Base-by-base conservation (phyloP, 1,139 yeast species). In the Geotrichum klebahnii region DNA sequence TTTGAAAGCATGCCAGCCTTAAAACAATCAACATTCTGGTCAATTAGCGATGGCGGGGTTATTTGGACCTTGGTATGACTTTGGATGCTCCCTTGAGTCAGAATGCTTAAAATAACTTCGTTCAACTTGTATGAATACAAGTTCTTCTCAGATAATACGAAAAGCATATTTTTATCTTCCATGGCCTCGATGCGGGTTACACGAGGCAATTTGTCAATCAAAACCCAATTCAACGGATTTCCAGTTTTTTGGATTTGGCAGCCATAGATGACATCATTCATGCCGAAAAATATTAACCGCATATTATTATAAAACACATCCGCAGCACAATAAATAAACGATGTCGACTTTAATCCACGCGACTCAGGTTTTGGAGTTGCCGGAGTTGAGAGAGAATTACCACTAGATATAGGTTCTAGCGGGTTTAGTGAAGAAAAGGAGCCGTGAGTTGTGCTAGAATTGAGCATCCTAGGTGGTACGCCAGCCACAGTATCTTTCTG, bases 101-200 rank as follows among this genome's bases (percentile, higher is more conserved):
- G 22, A 12, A 44, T n/a, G 6, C 33, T 31, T 22, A 45, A 10
- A 9, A 50, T 22, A 16, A 50, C 36, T 23, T 50, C 52, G 22
- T 50, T 50, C 16, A 50, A 39, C 31, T 50, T 50, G 43, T 24
- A 50, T 16, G 31, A 19, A 14, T 14, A 36, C 5, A 50, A 33
- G 6, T 39, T 23, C 14, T 45, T 32, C 12, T 46, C 41, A 12
- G 49, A 29, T 9, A 51, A 32, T 2, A 47, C 46, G 28, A 51
- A 47, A 16, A 51, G 44, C 40, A 47, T 42, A 19, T 51, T 47
- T 28, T 44, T 44, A 22, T 51, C 47, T 3, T 20, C 37, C 5
- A 45, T 23, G 3, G 50, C 52, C 31, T 52, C 52, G 3, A 52
- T 48, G 29, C 43, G 48, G 14, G 42, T 36, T 12, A 52, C 52